Percentiles rank a stretch among this genome's conserved stretches.
These are phyloP conservation scores for Chrysoporthe austroafricana DNA, from an alignment of 2,329 filamentous ascomycete genomes.

Conservation along the genomic window DNA sequence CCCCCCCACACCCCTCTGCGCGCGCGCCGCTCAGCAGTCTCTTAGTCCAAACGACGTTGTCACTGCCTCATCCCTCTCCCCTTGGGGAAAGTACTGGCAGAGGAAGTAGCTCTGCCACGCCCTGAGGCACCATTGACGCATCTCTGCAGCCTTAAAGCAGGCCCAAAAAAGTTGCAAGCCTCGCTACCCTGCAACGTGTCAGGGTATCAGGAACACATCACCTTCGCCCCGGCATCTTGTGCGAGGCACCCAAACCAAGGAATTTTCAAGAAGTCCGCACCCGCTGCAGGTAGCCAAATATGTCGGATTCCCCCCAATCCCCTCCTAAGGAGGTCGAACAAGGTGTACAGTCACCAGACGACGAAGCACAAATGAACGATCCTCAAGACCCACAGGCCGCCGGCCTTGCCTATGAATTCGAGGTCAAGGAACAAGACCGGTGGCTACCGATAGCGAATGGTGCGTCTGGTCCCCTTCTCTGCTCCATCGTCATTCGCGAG, in stretches of 20 bases:
- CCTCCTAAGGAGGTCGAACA: slow-evolving; percentile 95
- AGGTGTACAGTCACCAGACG: slow-evolving; percentile 89
- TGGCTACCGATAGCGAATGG: slow-evolving; percentile 99
- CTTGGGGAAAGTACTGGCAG: slow-evolving; percentile 38
- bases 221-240: slow-evolving; percentile 56
- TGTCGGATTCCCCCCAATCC: slow-evolving; percentile 86
- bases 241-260: slow-evolving; percentile 58
- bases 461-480: slow-evolving; percentile 63
- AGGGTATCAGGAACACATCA: slow-evolving; percentile 59
- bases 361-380: slow-evolving; percentile 94
- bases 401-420: slow-evolving; percentile 85
- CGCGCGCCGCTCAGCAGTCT: slow-evolving; percentile 28
- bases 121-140: slow-evolving; percentile 54
- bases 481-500: slow-evolving; percentile 42
- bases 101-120: slow-evolving; percentile 37
- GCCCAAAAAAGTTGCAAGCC: slow-evolving; percentile 53
- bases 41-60: slow-evolving; percentile 19
- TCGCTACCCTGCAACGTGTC: slow-evolving; percentile 64
- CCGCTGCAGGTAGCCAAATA: slow-evolving; percentile 78
- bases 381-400: slow-evolving; percentile 76
- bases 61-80: slow-evolving; percentile 26
- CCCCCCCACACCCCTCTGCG: slow-evolving; percentile 34
- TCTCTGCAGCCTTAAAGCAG: slow-evolving; percentile 56
- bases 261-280: slow-evolving; percentile 64
- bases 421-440: slow-evolving; percentile 99